These are phyloP conservation scores for Heliosperma pusillum DNA, from an alignment of 148 eudicot genomes.

Conservation along the genomic window DNA sequence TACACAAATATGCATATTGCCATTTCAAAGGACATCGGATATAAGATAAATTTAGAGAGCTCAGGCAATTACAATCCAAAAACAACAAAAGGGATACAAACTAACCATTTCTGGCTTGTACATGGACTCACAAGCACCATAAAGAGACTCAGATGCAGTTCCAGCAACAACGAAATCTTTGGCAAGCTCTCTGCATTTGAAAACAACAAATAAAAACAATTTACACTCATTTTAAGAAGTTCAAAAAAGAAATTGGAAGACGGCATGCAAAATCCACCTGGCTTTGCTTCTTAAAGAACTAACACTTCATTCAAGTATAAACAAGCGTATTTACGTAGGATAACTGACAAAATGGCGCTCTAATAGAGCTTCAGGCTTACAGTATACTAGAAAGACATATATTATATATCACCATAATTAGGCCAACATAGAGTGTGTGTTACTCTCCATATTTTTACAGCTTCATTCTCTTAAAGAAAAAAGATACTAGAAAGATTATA, in stretches of 20 bases:
- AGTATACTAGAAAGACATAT: background rate
- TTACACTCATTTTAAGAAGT: background rate
- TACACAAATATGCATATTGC: background rate
- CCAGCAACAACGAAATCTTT: conserved; percentile 98
- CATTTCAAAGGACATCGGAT: background rate
- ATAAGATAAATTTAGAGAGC: background rate
- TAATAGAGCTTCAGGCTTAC: background rate
- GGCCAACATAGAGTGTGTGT: too few relatives aligned
- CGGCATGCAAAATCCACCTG: background rate
- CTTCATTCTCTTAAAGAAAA: background rate
- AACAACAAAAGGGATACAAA: background rate
- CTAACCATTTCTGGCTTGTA: conserved; percentile 96
- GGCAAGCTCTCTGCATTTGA: conserved; percentile 74
- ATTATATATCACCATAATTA: too few relatives aligned
- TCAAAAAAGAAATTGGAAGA: background rate
- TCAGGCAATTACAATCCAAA: background rate
- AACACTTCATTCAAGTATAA: background rate
- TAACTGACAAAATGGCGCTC: background rate
- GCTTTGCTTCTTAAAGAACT: background rate
- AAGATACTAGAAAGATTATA: background rate
- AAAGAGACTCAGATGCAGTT: conserved; percentile 88
- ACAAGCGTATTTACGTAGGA: background rate
- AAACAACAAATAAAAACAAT: background rate
- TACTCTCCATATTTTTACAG: too few relatives aligned
- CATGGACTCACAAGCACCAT: conserved; percentile 99